Percentiles rank a stretch among this genome's conserved stretches.
Evolutionary conservation across 2,329 filamentous ascomycete species (phyloP).

Genomic region (Neurospora sp.): DNA sequence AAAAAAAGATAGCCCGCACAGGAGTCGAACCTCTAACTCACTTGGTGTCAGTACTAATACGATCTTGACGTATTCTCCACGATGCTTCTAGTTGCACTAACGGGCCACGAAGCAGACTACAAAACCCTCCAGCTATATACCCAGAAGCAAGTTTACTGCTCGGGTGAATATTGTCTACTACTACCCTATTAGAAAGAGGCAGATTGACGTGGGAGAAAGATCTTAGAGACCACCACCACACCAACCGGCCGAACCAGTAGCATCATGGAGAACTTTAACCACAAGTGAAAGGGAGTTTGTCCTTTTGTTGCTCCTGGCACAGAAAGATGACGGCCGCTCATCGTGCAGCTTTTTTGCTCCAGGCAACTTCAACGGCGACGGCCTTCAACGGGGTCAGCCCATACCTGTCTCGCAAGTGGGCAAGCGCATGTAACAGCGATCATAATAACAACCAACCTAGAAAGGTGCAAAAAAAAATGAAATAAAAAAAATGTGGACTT

Average conservation of each 20-base stretch:
- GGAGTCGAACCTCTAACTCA: background rate
- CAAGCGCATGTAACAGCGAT: background rate
- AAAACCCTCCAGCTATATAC: background rate
- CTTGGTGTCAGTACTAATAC: background rate
- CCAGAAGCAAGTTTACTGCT: background rate
- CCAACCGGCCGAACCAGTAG: background rate
- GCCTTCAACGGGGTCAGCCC: background rate
- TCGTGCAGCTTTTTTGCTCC: background rate
- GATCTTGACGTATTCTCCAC: background rate
- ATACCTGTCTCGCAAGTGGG: background rate
- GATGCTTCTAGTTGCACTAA: accelerated
- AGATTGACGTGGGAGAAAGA: background rate
- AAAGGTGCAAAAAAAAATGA: background rate
- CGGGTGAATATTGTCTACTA: background rate
- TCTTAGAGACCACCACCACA: background rate
- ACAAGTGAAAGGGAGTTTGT: background rate
- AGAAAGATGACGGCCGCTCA: background rate
- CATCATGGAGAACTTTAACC: background rate
- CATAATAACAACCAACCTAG: background rate
- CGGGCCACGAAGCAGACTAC: background rate
- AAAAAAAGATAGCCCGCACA: background rate
- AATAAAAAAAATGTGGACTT: background rate
- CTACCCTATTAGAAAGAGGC: background rate
- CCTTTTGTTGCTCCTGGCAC: background rate
- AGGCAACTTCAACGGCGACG: background rate